A percentile compares a stretch with the other conserved stretches of the same genome.
Conservation (phyloP, 2,329 filamentous ascomycete genomes). For the Alternaria novae-zelandiae region DNA sequence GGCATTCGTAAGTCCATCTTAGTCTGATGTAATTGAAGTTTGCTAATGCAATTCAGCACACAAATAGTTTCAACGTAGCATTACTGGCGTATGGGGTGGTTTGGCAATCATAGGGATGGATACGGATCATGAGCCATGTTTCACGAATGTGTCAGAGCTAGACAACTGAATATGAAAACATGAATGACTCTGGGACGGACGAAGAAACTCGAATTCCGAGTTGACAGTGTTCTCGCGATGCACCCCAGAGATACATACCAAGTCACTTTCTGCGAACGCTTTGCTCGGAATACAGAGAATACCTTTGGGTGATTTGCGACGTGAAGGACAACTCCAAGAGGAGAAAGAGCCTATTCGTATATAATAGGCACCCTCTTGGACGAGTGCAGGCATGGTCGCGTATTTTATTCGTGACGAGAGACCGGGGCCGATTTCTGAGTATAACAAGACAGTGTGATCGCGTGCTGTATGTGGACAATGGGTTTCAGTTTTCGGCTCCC, state of each 20-base stretch:
- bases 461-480: background rate
- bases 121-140: conserved; percentile 14
- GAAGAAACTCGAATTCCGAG: background rate
- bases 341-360: background rate
- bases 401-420: background rate
- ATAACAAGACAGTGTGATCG: background rate
- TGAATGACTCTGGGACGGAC: background rate
- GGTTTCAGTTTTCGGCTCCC: conserved; percentile 16
- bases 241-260: background rate
- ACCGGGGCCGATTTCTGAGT: background rate
- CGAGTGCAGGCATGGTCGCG: background rate
- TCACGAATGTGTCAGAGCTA: conserved; percentile 8
- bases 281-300: background rate
- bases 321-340: background rate
- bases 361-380: background rate
- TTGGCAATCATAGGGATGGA: background rate
- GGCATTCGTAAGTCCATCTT: conserved; percentile 56
- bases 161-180: background rate
- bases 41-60: conserved; percentile 23
- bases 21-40: background rate
- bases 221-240: background rate
- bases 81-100: conserved; percentile 15
- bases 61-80: conserved; percentile 27
- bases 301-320: background rate
- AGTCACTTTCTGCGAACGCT: background rate